These are phyloP conservation scores for Trichoderma orchidacearum DNA, from an alignment of 495 filamentous ascomycete genomes.

Conservation along the genomic window DNA sequence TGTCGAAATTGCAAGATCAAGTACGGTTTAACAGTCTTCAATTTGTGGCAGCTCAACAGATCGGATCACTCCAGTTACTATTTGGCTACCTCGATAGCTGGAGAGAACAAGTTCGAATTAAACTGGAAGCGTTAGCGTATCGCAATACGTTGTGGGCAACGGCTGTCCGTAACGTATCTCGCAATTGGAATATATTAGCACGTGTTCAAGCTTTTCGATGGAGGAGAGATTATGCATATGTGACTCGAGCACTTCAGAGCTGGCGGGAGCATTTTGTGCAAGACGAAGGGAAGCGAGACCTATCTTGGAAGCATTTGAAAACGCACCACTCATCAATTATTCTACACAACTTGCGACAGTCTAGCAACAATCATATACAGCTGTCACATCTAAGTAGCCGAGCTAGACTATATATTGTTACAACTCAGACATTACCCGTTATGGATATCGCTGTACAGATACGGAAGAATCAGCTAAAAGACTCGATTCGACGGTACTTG, in stretches of 20 bases:
- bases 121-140: background rate
- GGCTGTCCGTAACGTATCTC: background rate
- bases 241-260: background rate
- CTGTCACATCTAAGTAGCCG: background rate
- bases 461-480: background rate
- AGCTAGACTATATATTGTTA: background rate
- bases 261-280: background rate
- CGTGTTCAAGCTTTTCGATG: background rate
- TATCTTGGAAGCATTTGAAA: background rate
- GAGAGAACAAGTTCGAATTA: background rate
- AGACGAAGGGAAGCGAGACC: background rate
- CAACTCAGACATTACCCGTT: background rate
- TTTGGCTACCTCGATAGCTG: background rate
- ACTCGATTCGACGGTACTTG: background rate
- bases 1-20: background rate
- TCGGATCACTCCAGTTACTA: background rate
- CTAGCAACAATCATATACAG: background rate
- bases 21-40: background rate
- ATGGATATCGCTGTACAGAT: background rate
- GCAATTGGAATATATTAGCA: background rate
- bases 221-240: background rate
- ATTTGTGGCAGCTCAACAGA: background rate
- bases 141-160: background rate
- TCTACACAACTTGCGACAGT: background rate
- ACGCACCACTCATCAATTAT: background rate